Evolutionary conservation across 768 basidiomycete genomes (phyloP).

Genomic region (Kwoniella dendrophila): DNA sequence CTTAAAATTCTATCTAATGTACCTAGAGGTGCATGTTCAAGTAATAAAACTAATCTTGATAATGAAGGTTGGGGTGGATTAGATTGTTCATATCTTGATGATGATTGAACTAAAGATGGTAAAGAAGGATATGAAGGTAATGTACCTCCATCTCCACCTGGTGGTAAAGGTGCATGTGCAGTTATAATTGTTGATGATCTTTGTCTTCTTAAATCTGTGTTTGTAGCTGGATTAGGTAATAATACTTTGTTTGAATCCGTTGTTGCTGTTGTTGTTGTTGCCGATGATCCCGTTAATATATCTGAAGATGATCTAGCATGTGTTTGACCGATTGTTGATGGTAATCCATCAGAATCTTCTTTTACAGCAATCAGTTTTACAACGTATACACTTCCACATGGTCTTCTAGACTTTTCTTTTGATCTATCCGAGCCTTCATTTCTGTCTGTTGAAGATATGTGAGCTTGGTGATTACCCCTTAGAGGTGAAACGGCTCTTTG

Average conservation of each 20-base stretch:
- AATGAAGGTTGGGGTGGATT: conserved; percentile 14
- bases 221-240: too few relatives aligned
- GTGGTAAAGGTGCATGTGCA: conserved; percentile 16
- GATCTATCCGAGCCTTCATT: not conserved
- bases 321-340: not conserved
- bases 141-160: not conserved
- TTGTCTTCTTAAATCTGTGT: conserved; percentile 27
- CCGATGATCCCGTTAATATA: conserved; percentile 3
- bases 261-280: not conserved
- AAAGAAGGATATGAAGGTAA: conserved; percentile 37
- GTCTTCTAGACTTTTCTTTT: not conserved
- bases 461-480: conserved; percentile 10
- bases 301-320: conserved; percentile 42
- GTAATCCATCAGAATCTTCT: conserved; percentile 33
- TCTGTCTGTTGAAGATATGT: not conserved
- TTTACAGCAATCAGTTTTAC: conserved; percentile 49
- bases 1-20: conserved; percentile 51
- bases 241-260: not conserved
- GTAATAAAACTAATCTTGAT: conserved; percentile 44
- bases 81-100: conserved; percentile 13
- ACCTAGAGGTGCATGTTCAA: conserved; percentile 49
- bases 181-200: conserved; percentile 34
- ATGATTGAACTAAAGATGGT: conserved; percentile 31
- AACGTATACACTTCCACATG: conserved; percentile 38
- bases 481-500: conserved; percentile 22